A percentile compares a stretch with the other conserved stretches of the same genome.
Conservation (phyloP, 371 early-diverging fungal species). For the Vairimorpha apis region DNA sequence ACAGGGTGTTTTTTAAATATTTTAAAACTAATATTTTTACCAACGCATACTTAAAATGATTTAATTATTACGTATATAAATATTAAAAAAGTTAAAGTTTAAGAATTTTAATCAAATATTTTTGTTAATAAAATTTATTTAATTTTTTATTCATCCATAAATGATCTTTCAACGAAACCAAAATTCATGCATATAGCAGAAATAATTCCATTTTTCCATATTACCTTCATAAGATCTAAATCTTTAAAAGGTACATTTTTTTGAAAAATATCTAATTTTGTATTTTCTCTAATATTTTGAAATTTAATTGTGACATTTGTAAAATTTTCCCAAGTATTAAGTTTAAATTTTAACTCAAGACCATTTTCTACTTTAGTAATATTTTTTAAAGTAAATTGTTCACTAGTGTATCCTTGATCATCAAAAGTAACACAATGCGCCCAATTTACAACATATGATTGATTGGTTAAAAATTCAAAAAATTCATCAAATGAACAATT, state of each 20-base stretch:
- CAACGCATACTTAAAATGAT: no score
- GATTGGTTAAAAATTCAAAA: constrained; percentile 11
- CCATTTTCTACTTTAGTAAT: constrained; percentile 1
- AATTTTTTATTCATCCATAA: constrained; percentile 9
- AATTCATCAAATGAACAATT: constrained; percentile 24
- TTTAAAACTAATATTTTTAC: background rate
- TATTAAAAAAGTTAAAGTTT: background rate
- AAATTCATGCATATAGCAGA: constrained; percentile 29
- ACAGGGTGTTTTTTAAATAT: constrained; percentile 13
- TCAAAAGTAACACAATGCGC: background rate
- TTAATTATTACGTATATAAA: background rate
- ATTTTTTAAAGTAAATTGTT: constrained; percentile 9
- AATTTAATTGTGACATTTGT: constrained; percentile 25
- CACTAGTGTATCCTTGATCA: constrained; percentile 1
- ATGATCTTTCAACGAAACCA: constrained; percentile 27
- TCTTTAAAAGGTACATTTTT: constrained; percentile 30
- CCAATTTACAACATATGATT: constrained; percentile 34
- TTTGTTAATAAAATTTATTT: background rate
- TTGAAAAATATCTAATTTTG: constrained; percentile 27
- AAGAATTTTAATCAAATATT: background rate
- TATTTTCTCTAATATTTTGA: constrained; percentile 3
- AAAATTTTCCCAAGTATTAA: constrained; percentile 34
- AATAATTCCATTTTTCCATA: constrained; percentile 46
- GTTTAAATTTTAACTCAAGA: constrained; percentile 34
- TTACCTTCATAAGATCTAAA: constrained; percentile 6